Percentiles rank a stretch among this genome's conserved stretches.
Evolutionary conservation across 164 flowering plant genomes (phyloP).

Genomic region (Aristolochia fimbriata): DNA sequence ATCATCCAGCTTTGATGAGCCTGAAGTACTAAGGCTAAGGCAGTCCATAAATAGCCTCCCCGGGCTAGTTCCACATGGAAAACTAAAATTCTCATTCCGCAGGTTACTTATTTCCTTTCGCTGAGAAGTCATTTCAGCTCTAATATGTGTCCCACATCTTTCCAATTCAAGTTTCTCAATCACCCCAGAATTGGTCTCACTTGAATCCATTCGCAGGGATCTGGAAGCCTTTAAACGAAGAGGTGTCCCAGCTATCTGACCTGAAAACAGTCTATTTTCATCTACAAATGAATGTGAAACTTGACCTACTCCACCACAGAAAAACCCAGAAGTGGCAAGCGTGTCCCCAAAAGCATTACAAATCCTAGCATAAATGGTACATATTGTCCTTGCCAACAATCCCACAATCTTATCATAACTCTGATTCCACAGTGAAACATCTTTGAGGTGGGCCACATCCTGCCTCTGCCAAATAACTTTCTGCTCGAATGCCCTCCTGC

Average conservation of each 20-base stretch:
- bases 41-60: conserved; percentile 78
- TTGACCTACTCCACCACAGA: conserved; percentile 11
- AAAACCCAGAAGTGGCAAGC: conserved; percentile 9
- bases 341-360: conserved; percentile 51
- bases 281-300: conserved; percentile 16
- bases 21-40: conserved; percentile 67
- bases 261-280: conserved; percentile 17
- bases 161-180: conserved; percentile 16
- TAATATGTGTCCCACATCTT: conserved; percentile 19
- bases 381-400: conserved; percentile 74
- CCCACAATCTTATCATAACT: conserved; percentile 77
- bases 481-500: conserved; percentile 66
- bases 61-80: conserved; percentile 72
- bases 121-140: conserved; percentile 21
- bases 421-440: conserved; percentile 82
- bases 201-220: conserved; percentile 18
- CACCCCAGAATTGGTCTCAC: conserved; percentile 21
- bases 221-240: conserved; percentile 16
- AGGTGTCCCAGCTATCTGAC: conserved; percentile 17
- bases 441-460: conserved; percentile 70
- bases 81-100: conserved; percentile 38
- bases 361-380: conserved; percentile 70
- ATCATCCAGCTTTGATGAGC: conserved; percentile 40
- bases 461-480: conserved; percentile 79
- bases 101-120: conserved; percentile 25